Base-by-base conservation (phyloP, 2,329 filamentous ascomycete genomes). In the Dissoconium aciculare region DNA sequence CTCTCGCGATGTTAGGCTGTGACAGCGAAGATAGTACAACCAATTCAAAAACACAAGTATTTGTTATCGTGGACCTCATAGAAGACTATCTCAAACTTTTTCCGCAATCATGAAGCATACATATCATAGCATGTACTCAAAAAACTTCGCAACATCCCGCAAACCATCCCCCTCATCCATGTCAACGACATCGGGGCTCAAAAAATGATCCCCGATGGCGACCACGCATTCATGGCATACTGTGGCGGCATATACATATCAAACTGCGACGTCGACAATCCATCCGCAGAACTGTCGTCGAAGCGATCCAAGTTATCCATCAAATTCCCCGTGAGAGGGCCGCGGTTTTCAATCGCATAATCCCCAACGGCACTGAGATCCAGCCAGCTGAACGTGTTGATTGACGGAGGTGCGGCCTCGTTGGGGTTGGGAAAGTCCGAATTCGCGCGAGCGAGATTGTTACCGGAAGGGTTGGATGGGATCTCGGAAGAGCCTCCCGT, bases 321-420 rank as follows among this genome's bases (percentile, higher is more conserved):
- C 32, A 42, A 41, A 32, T 38, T 35, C 32, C 45, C 37, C 5
- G 43, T 36, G 6, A 44, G 34, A 2, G 42, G 45, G 19, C 47
- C 49, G 33, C 47, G 50, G 26, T 51, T 52, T 34, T 47, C 46
- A 2, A 48, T 48, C 2, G 49, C 65, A 42, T 67, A 71, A 38
- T 73, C 68, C 0, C 68, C 68, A 2, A 74, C 62, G 2, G 69
- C 69, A 34, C 67, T 66, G 4, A 74, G 52, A 43, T 74, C 68
- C 1, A 71, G 57, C 70, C 70, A 74, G 0, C 68, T 72, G 49
- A 74, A 74, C 26, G 69, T 65, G 30, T 71, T 62, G 54, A 39
- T 57, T 32, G 41, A 60, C 36, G 30, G 49, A 43, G 37, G 39
- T 13, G 37, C 35, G 42, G 50, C 15, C n/a, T 23, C 19, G 45